phyloP scores from a whole-genome alignment of 257 asterid genomes.

The Solanum ossicruentum region DNA sequence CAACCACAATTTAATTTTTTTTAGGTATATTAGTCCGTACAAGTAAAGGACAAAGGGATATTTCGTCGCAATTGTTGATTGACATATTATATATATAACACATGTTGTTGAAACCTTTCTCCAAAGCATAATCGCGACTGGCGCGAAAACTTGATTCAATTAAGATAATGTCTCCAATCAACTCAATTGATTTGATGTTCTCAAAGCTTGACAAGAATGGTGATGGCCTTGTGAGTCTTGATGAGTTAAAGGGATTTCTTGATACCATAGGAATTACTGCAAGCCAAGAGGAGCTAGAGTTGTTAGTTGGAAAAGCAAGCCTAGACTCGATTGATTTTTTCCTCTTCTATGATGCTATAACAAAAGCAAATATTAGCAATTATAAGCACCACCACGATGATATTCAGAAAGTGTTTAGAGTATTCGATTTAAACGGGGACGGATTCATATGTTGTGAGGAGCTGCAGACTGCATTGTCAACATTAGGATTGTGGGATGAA shows the following conservation, averaged over 20 bases:
- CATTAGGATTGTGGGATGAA: slow-evolving; percentile 25
- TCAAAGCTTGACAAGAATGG: slow-evolving; percentile 13
- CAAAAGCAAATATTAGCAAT: not conserved
- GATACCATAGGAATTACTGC: slow-evolving; percentile 10
- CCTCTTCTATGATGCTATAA: slow-evolving; percentile 7
- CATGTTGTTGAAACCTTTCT: not conserved
- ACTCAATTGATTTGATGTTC: slow-evolving; percentile 12
- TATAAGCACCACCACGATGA: not conserved
- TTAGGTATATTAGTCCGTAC: not conserved
- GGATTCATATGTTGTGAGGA: slow-evolving; percentile 25
- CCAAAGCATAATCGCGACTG: too few species aligned
- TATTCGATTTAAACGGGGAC: slow-evolving; percentile 19
- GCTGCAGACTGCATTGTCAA: slow-evolving; percentile 7
- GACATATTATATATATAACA: not conserved
- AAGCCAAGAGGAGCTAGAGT: slow-evolving; percentile 13
- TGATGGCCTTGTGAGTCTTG: slow-evolving; percentile 18
- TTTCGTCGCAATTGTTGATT: not conserved
- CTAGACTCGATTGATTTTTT: slow-evolving; percentile 20
- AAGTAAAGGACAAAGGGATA: not conserved
- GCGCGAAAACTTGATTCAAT: not conserved
- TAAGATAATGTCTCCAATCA: slow-evolving; percentile 3
- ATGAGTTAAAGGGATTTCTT: slow-evolving; percentile 14
- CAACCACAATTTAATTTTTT: not conserved
- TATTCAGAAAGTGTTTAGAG: slow-evolving; percentile 10
- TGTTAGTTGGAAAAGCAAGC: slow-evolving; percentile 3